phyloP scores from a whole-genome alignment of 108 stramenopile genomes.

The Discostella stelligeroides region DNA sequence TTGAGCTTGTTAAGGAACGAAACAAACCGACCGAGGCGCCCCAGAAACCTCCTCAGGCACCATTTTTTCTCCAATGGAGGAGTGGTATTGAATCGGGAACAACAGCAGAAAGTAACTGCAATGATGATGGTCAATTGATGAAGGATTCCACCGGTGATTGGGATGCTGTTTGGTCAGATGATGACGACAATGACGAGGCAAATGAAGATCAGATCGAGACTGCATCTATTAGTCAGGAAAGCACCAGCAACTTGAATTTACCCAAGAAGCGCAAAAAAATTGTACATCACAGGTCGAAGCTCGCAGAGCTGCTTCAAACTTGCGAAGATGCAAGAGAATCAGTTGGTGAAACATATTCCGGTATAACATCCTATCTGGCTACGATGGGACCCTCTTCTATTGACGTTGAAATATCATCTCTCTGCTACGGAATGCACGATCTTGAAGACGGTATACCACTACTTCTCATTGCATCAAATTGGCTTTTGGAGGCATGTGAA shows the following conservation, averaged over 20 bases:
- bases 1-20: conserved; percentile 93
- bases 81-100: conserved; percentile 52
- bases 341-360: conserved; percentile 36
- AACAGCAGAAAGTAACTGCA: conserved; percentile 17
- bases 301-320: conserved; percentile 68
- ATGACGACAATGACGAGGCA: conserved; percentile 58
- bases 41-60: conserved; percentile 92
- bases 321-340: conserved; percentile 46
- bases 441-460: conserved; percentile 82
- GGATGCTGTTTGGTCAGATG: conserved; percentile 88
- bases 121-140: conserved; percentile 18
- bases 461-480: conserved; percentile 63
- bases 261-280: conserved; percentile 60
- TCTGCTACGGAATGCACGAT: conserved; percentile 87
- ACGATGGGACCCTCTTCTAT: conserved; percentile 89
- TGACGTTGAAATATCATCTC: conserved; percentile 86
- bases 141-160: conserved; percentile 61
- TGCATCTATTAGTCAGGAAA: conserved; percentile 31
- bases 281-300: conserved; percentile 65
- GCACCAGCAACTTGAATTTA: conserved; percentile 2
- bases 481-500: conserved; percentile 75
- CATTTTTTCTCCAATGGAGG: conserved; percentile 96
- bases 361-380: conserved; percentile 72
- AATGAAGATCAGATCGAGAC: conserved; percentile 23
- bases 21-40: conserved; percentile 95